Percentiles rank a stretch among this genome's conserved stretches.
These are phyloP conservation scores for Lepidium campestre DNA, from an alignment of 441 rosid genomes.

Conservation along the genomic window DNA sequence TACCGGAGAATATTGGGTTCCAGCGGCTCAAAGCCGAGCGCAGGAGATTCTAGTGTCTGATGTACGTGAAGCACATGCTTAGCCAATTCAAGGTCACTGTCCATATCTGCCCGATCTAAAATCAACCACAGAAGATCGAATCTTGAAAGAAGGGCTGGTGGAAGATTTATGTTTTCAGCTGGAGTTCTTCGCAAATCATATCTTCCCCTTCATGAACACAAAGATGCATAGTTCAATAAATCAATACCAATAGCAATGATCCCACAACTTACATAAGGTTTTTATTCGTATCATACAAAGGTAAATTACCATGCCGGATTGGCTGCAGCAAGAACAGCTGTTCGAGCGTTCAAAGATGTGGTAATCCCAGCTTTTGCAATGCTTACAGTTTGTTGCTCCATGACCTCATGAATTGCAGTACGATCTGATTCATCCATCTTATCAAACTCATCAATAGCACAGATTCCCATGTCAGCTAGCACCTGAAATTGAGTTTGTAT, in stretches of 20 bases:
- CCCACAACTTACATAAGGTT: neutral
- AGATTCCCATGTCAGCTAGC: conserved; percentile 98
- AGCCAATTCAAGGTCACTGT: conserved; percentile 93
- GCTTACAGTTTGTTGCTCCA: conserved; percentile 99
- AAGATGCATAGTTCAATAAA: neutral
- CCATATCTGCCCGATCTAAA: conserved; percentile 98
- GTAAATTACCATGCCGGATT: conserved; percentile 92
- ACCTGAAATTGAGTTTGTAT: conserved; percentile 52
- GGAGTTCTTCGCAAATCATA: conserved; percentile 96
- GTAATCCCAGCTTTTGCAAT: conserved; percentile 99
- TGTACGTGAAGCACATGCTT: conserved; percentile 95
- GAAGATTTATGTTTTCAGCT: conserved; percentile 95
- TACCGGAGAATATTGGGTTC: conserved; percentile 91
- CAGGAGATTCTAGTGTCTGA: conserved; percentile 86
- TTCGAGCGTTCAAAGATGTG: conserved; percentile 96
- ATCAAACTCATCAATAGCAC: conserved; percentile 99
- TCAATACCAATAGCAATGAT: neutral
- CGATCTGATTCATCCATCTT: conserved; percentile 99
- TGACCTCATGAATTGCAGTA: conserved; percentile 98
- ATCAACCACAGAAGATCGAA: conserved; percentile 98
- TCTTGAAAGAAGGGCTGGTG: conserved; percentile 94
- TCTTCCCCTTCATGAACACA: conserved; percentile 73
- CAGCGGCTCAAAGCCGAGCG: conserved; percentile 89
- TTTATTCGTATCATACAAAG: neutral
- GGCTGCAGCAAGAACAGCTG: conserved; percentile 98